Conservation (phyloP, 148 eudicot species). For the Heliosperma pusillum region DNA sequence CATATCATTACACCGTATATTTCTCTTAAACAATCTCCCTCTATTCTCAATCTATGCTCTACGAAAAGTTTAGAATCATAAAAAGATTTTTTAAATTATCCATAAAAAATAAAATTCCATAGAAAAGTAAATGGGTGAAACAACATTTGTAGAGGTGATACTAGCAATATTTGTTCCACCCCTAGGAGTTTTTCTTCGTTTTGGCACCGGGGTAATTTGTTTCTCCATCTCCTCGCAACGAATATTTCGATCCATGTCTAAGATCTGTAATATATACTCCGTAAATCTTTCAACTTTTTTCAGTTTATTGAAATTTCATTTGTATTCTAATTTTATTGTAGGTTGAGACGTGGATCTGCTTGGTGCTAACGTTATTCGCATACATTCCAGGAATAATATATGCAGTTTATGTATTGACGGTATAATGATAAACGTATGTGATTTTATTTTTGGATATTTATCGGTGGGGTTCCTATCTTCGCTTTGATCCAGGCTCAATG, state of each 20-base stretch:
- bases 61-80: not conserved
- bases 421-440: not conserved
- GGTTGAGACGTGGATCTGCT: constrained; percentile 32
- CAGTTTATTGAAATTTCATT: not conserved
- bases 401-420: constrained; percentile 19
- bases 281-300: not conserved
- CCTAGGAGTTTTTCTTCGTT: constrained; percentile 30
- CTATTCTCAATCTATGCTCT: no score
- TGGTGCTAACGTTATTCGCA: constrained; percentile 22
- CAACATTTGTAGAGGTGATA: constrained; percentile 19
- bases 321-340: constrained; percentile 3
- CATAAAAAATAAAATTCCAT: not conserved
- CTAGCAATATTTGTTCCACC: constrained; percentile 27
- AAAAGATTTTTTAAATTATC: not conserved
- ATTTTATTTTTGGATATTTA: not conserved
- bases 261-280: not conserved
- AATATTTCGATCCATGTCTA: not conserved
- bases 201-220: constrained; percentile 16
- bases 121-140: constrained; percentile 8
- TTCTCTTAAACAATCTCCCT: no score
- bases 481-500: not conserved
- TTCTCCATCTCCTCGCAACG: not conserved
- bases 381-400: constrained; percentile 30
- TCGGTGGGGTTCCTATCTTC: not conserved
- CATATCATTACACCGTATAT: no score